A percentile compares a stretch with the other conserved stretches of the same genome.
These are phyloP conservation scores for Salix exigua DNA, from an alignment of 345 rosid genomes.

Conservation along the genomic window DNA sequence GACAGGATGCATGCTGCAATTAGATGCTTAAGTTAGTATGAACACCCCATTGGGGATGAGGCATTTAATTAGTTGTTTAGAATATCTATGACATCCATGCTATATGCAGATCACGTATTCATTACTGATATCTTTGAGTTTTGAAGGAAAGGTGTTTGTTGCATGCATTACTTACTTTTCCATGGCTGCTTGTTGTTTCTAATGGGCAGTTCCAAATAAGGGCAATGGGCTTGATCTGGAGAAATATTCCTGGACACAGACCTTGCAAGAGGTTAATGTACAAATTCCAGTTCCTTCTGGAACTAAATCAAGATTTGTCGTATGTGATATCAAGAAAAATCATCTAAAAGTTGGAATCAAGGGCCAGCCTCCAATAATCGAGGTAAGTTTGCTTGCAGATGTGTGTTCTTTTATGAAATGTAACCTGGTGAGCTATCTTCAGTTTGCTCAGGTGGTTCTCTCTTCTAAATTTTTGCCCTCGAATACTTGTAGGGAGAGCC, in stretches of 20 bases:
- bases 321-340: conserved; percentile 80
- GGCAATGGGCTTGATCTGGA: conserved; percentile 92
- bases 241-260: conserved; percentile 84
- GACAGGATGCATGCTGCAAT: neutral
- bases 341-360: conserved; percentile 79
- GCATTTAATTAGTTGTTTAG: neutral
- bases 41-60: neutral
- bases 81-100: too few species aligned
- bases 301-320: conserved; percentile 64
- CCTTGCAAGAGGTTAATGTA: conserved; percentile 73
- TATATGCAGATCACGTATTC: neutral
- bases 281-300: conserved; percentile 72
- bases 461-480: neutral
- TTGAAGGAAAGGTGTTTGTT: neutral
- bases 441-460: neutral
- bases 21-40: neutral
- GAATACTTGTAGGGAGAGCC: conserved; percentile 63
- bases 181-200: neutral
- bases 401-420: neutral
- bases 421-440: neutral
- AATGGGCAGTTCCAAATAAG: conserved; percentile 66
- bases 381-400: conserved; percentile 44
- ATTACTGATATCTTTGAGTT: neutral
- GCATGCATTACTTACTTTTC: neutral
- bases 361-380: conserved; percentile 75